A percentile compares a stretch with the other conserved stretches of the same genome.
phyloP scores from a whole-genome alignment of 2,329 filamentous ascomycete genomes.

The Aaosphaeria arxii region DNA sequence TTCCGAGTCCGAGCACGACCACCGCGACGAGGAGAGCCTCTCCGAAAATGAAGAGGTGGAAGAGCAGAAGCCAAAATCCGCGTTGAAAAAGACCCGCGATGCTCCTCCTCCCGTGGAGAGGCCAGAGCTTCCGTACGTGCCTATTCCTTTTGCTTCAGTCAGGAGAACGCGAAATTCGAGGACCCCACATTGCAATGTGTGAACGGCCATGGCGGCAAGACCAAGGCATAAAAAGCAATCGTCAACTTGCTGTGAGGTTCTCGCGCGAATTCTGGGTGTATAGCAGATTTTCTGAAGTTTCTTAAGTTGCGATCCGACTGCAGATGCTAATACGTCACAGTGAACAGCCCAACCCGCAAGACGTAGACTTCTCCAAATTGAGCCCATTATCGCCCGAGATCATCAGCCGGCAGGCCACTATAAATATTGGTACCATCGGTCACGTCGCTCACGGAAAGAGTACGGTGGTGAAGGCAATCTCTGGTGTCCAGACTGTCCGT shows the following conservation, averaged over 20 bases:
- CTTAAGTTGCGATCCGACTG: background rate
- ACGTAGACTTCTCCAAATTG: constrained; percentile 77
- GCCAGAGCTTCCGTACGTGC: constrained; percentile 60
- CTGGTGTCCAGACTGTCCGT: constrained; percentile 95
- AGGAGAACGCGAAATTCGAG: no score
- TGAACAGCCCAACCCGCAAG: constrained; percentile 88
- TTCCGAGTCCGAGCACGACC: constrained; percentile 39
- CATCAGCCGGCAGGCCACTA: constrained; percentile 95
- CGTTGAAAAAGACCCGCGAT: constrained; percentile 74
- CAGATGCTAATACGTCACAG: constrained; percentile 20
- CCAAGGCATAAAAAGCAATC: background rate
- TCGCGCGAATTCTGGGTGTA: no score
- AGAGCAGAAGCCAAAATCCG: constrained; percentile 66
- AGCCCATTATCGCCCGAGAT: constrained; percentile 92
- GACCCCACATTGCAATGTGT: background rate
- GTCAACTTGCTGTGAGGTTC: no score
- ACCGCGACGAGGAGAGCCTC: constrained; percentile 48
- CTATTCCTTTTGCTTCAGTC: background rate
- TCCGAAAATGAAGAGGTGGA: constrained; percentile 73
- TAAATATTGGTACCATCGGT: constrained; percentile 98
- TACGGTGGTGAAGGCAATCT: constrained; percentile 98
- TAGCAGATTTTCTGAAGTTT: background rate
- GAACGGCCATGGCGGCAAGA: background rate
- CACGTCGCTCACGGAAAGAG: constrained; percentile 99
- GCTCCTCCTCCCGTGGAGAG: constrained; percentile 56